Conservation (phyloP, 2,329 filamentous ascomycete species). For the Metarhizium humberi region DNA sequence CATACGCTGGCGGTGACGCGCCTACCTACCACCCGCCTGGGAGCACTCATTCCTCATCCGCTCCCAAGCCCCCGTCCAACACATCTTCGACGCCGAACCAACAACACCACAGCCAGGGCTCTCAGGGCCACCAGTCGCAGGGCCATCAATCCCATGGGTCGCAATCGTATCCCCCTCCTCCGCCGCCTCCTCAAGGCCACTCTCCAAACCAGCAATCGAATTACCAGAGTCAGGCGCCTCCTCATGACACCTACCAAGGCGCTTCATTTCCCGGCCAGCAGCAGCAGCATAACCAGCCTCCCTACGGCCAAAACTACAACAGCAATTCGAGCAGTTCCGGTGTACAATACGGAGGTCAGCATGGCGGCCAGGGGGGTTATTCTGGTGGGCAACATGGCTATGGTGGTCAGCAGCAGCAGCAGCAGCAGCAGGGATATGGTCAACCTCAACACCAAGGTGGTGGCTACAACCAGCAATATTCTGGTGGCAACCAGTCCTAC, state of each 20-base stretch:
- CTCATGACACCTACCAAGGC: conserved; percentile 4
- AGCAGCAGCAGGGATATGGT: not conserved
- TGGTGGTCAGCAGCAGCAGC: conserved; percentile 9
- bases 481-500: conserved; percentile 16
- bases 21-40: conserved; percentile 36
- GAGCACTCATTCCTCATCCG: conserved; percentile 17
- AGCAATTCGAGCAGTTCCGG: conserved; percentile 9
- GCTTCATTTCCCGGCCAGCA: conserved; percentile 1
- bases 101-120: conserved; percentile 13
- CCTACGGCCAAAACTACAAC: conserved; percentile 13
- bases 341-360: conserved; percentile 16
- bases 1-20: conserved; percentile 53
- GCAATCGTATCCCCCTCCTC: conserved; percentile 13
- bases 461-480: conserved; percentile 16
- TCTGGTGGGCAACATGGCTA: conserved; percentile 13
- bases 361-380: conserved; percentile 12
- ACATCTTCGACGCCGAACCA: conserved; percentile 18
- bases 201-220: conserved; percentile 12
- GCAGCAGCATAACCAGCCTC: conserved; percentile 9
- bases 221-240: conserved; percentile 3
- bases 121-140: conserved; percentile 10
- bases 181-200: conserved; percentile 9
- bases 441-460: conserved; percentile 6
- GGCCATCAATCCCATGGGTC: conserved; percentile 5
- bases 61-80: conserved; percentile 13